A percentile compares a stretch with the other conserved stretches of the same genome.
phyloP scores from a whole-genome alignment of 495 filamentous ascomycete genomes.

The Xylaria telfairii region DNA sequence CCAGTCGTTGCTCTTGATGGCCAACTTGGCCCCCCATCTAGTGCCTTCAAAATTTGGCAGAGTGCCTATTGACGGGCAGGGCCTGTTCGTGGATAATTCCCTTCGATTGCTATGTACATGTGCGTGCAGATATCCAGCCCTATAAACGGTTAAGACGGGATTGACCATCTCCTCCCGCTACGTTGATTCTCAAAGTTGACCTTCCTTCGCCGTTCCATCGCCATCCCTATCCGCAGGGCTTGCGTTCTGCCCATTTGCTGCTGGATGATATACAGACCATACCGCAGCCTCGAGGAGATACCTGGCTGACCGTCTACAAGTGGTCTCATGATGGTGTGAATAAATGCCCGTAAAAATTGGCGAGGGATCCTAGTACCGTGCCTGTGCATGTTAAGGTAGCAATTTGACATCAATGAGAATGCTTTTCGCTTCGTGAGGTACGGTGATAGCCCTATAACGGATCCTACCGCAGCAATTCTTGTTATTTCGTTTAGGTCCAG shows the following conservation, averaged over 20 bases:
- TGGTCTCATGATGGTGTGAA: conserved; percentile 46
- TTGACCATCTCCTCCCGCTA: neutral
- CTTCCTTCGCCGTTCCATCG: conserved; percentile 37
- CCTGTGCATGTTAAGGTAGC: conserved; percentile 41
- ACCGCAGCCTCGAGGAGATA: conserved; percentile 43
- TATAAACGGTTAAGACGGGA: neutral
- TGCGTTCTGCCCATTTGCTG: conserved; percentile 37
- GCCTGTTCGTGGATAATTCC: neutral
- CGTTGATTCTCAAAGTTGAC: conserved; percentile 22
- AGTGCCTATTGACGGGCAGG: neutral
- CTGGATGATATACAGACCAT: conserved; percentile 45
- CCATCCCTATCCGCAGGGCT: conserved; percentile 31
- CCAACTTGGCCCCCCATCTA: neutral
- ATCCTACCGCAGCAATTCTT: conserved; percentile 12
- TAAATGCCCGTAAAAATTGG: conserved; percentile 41
- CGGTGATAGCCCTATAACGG: conserved; percentile 37
- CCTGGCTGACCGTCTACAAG: conserved; percentile 44
- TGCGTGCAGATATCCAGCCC: neutral
- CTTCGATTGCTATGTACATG: conserved; percentile 21
- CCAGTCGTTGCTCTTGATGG: conserved; percentile 7
- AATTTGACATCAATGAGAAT: conserved; percentile 47
- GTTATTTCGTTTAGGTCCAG: neutral
- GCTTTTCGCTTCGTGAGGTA: conserved; percentile 43
- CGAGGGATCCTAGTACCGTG: conserved; percentile 32
- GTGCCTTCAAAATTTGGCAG: conserved; percentile 5